Conservation (phyloP, 257 asterid genomes). For the Solanum dulcamara region DNA sequence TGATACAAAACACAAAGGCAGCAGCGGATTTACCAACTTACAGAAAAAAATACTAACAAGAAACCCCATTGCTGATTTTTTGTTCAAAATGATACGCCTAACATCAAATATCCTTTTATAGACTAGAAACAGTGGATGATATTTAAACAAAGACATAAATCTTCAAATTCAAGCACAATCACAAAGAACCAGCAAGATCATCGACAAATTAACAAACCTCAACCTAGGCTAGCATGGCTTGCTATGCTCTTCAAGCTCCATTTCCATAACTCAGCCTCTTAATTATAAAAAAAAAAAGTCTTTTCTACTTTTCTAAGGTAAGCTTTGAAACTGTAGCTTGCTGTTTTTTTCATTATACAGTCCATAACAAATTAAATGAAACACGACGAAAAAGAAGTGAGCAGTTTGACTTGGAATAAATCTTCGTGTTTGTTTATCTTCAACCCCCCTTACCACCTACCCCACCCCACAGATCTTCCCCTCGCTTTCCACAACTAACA, state of each 20-base stretch:
- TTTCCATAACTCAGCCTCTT: background rate
- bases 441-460: background rate
- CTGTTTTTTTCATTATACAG: background rate
- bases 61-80: background rate
- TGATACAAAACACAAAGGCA: background rate
- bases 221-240: background rate
- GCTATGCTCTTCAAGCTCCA: background rate
- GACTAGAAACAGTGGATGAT: background rate
- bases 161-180: background rate
- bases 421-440: background rate
- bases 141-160: background rate
- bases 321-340: background rate
- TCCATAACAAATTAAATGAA: conserved; percentile 7
- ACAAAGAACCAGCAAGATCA: background rate
- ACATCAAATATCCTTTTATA: background rate
- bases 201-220: background rate
- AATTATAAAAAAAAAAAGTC: background rate
- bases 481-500: background rate
- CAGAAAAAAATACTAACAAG: background rate
- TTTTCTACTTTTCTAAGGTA: background rate
- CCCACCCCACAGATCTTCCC: background rate
- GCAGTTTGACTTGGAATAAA: background rate
- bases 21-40: background rate
- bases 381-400: background rate
- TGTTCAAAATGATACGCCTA: background rate